Conservation (phyloP, 179 eudicot genomes). For the Silene vulgaris region DNA sequence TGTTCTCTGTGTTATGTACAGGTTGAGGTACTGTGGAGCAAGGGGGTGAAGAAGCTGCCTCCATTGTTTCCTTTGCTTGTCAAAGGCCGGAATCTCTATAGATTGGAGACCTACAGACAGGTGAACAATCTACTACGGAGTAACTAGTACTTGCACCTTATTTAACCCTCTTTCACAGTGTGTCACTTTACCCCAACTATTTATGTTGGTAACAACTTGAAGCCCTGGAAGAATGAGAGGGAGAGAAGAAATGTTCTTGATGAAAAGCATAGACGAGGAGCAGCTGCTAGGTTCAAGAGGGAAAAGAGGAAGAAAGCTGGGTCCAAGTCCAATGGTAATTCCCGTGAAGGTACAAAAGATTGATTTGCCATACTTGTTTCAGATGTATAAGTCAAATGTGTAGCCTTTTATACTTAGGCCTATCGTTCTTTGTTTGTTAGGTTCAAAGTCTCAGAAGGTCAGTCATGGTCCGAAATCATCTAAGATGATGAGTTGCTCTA, state of each 20-base stretch:
- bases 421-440: conserved; percentile 26
- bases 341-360: conserved; percentile 32
- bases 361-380: conserved; percentile 9
- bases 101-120: conserved; percentile 66
- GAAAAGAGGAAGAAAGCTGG: conserved; percentile 35
- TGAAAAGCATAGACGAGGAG: conserved; percentile 73
- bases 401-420: conserved; percentile 9
- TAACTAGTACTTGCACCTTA: conserved; percentile 9
- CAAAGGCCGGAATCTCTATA: conserved; percentile 78
- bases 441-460: conserved; percentile 37
- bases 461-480: conserved; percentile 27
- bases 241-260: conserved; percentile 55
- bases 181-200: conserved; percentile 12
- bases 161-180: background rate
- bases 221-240: conserved; percentile 74
- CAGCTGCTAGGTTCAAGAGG: conserved; percentile 52
- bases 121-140: conserved; percentile 28
- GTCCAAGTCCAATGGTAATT: conserved; percentile 19
- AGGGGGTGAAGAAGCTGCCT: conserved; percentile 52
- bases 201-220: conserved; percentile 6
- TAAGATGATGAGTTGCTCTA: conserved; percentile 24
- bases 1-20: conserved; percentile 23
- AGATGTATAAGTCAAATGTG: background rate
- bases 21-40: conserved; percentile 90
- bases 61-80: conserved; percentile 65